These are phyloP conservation scores for Psilocybe azurescens DNA, from an alignment of 768 basidiomycete species.

Conservation along the genomic window DNA sequence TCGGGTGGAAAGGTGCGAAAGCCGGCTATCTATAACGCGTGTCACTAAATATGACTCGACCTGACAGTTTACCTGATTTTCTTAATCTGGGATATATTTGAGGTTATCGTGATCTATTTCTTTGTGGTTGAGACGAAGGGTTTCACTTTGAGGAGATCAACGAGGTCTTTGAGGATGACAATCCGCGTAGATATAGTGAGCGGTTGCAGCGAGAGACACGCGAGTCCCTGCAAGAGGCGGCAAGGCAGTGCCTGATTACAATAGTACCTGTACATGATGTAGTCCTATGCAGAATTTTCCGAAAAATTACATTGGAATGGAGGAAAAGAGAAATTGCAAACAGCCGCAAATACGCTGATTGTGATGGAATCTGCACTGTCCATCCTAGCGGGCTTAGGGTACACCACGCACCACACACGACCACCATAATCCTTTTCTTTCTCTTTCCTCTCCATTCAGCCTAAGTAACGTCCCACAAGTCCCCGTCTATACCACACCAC, in stretches of 20 bases:
- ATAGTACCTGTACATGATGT: background rate
- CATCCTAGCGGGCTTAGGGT: conserved; percentile 26
- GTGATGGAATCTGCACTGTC: conserved; percentile 31
- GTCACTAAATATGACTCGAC: background rate
- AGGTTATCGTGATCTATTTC: conserved; percentile 50
- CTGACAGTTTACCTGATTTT: conserved; percentile 55
- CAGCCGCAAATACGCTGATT: conserved; percentile 32
- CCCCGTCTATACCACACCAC: background rate
- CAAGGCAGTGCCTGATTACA: conserved; percentile 2
- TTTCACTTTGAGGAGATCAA: conserved; percentile 55
- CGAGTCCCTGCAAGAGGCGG: conserved; percentile 20
- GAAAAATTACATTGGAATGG: conserved; percentile 7
- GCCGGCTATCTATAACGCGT: background rate
- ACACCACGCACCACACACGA: conserved; percentile 38
- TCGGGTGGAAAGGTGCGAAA: conserved; percentile 51
- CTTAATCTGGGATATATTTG: conserved; percentile 52
- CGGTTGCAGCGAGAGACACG: conserved; percentile 24
- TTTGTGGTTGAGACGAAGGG: conserved; percentile 58
- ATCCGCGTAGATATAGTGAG: conserved; percentile 45
- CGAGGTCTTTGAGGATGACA: conserved; percentile 47
- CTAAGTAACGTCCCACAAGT: background rate
- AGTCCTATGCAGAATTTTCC: background rate
- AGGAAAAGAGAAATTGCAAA: conserved; percentile 25
- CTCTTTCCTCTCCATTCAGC: conserved; percentile 32
- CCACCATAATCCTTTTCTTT: conserved; percentile 29